Base-by-base conservation (phyloP, 139 green algal genomes). In the Chlamydomonas asymmetrica region DNA sequence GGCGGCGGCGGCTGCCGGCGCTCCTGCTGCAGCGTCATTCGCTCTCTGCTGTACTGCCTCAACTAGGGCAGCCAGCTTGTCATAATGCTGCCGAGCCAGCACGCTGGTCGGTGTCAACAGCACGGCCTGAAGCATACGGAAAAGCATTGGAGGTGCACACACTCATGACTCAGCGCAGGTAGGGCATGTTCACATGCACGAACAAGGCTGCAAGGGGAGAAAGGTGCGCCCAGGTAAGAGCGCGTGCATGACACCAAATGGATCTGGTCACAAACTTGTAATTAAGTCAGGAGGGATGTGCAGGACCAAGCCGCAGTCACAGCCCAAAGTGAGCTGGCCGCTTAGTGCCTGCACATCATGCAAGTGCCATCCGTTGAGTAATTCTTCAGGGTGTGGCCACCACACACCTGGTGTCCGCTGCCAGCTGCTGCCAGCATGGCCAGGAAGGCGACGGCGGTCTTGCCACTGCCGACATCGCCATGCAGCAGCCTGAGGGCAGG, bases 381-480 rank as follows among this genome's bases (percentile, higher is more conserved):
- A n/a, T n/a, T 56, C 16, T 16, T 56, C 16, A 56, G 48, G 48
- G 16, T 27, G 48, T 20, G 48, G 48, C 48, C 8, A 37, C 16
- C 23, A 29, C 54, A 20, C 29, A 32, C 48, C 66, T 62, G 59
- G 31, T 61, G n/a, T 66, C 85, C 84, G 63, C 70, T 84, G 20
- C 84, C 88, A 13, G 84, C 85, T 0, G 85, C 87, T 6, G 85
- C 88, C 63, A 97, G 68, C 80, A 94, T 81, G 3, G 93, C 88
- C 59, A 98, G 70, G 35, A 98, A 76, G 7, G 94, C 93, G 34
- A 99, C 92, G 23, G 91, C 86, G 1, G 95, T 96, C 76, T 99
- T 99, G 74, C 96, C 96, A 52, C 89, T 94, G 6, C 96, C 96
- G 25, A 99, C 96, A 73, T 99, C 96, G 7, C 96, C 96, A 82